Evolutionary conservation across 2,329 filamentous ascomycete genomes (phyloP).

Genomic region (Xylariaceae sp.): DNA sequence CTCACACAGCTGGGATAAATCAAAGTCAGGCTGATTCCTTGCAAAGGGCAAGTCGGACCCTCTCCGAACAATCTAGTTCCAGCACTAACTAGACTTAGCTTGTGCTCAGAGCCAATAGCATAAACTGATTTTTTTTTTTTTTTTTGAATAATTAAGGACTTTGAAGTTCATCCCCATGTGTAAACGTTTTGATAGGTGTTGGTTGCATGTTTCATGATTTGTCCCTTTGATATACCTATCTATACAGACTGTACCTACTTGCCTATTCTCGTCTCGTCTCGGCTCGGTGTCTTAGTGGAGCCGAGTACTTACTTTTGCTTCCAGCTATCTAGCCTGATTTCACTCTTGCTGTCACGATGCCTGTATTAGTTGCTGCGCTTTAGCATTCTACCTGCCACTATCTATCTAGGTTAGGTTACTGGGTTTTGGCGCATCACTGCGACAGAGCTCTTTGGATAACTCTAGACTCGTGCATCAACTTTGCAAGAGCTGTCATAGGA

Average conservation of each 20-base stretch:
- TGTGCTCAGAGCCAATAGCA: slow-evolving; percentile 31
- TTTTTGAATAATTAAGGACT: slow-evolving; percentile 3
- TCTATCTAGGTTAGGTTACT: too few relatives aligned
- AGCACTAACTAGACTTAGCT: slow-evolving; percentile 31
- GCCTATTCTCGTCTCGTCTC: too few relatives aligned
- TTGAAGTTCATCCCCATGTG: not conserved
- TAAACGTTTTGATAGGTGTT: not conserved
- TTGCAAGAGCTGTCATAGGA: slow-evolving; percentile 17
- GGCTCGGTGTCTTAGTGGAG: slow-evolving; percentile 21
- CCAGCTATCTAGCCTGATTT: not conserved
- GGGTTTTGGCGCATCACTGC: slow-evolving; percentile 23
- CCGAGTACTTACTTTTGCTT: slow-evolving; percentile 5
- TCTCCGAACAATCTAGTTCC: slow-evolving; percentile 37
- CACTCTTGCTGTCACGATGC: slow-evolving; percentile 6
- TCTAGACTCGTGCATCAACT: slow-evolving; percentile 5
- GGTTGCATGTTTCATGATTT: not conserved
- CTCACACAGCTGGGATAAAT: slow-evolving; percentile 54
- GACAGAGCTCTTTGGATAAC: slow-evolving; percentile 17
- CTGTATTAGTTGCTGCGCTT: slow-evolving; percentile 21
- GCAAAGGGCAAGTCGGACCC: slow-evolving; percentile 45
- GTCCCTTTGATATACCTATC: too few relatives aligned
- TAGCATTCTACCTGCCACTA: slow-evolving; percentile 20
- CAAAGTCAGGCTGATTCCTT: slow-evolving; percentile 55
- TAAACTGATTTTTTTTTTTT: slow-evolving; percentile 19
- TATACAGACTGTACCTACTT: too few relatives aligned